Conservation (phyloP, 2,329 filamentous ascomycete genomes). For the Blastomyces emzantsi region DNA sequence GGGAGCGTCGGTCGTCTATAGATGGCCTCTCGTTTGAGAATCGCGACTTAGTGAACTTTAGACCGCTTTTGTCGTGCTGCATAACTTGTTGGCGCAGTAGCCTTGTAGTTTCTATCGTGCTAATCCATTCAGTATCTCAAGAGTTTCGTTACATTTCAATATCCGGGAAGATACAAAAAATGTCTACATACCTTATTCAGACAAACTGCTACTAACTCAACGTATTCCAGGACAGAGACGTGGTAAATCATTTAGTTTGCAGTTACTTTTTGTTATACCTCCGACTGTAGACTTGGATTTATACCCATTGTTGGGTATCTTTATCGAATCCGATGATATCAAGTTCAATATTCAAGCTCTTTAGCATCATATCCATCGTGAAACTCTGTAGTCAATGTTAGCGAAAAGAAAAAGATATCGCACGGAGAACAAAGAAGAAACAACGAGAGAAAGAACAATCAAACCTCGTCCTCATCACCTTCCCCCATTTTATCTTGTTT, state of each 20-base stretch:
- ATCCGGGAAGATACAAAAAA: background rate
- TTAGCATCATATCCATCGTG: slow-evolving; percentile 62
- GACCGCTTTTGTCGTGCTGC: no score
- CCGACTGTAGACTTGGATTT: background rate
- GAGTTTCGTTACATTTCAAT: background rate
- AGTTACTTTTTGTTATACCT: background rate
- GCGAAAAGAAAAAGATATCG: background rate
- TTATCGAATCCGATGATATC: slow-evolving; percentile 56
- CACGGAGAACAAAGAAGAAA: slow-evolving; percentile 14
- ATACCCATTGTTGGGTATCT: slow-evolving; percentile 49
- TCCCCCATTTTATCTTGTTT: slow-evolving; percentile 26
- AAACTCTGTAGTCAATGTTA: slow-evolving; percentile 43
- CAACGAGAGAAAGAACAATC: slow-evolving; percentile 24
- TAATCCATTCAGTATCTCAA: background rate
- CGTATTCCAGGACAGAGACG: background rate
- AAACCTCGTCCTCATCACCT: slow-evolving; percentile 29
- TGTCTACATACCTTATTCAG: background rate
- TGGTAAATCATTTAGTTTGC: background rate
- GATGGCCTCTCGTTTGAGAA: background rate
- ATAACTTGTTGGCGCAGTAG: background rate
- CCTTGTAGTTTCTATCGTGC: background rate
- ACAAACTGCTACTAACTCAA: background rate
- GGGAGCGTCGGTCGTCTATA: background rate
- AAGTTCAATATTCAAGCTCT: slow-evolving; percentile 54
- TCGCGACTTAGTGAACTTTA: background rate